A percentile compares a stretch with the other conserved stretches of the same genome.
Conservation (phyloP, 2,329 filamentous ascomycete species). For the Metarhizium sp. region DNA sequence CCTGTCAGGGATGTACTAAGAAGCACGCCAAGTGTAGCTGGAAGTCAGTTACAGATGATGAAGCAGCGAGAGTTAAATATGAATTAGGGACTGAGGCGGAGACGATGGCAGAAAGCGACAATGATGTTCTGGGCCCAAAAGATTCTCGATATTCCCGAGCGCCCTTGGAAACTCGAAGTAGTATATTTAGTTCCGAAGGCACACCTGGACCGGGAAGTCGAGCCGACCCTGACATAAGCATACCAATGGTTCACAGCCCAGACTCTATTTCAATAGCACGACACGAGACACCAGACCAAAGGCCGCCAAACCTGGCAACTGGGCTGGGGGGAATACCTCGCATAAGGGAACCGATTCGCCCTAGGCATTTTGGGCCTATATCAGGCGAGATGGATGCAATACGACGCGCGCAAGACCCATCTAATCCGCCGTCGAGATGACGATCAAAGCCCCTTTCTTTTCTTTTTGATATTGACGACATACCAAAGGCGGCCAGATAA, state of each 20-base stretch:
- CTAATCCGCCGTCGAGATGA: constrained; percentile 4
- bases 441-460: not conserved
- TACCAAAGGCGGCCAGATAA: not conserved
- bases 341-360: constrained; percentile 1
- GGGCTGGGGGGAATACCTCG: constrained; percentile 2
- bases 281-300: not conserved
- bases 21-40: constrained; percentile 86
- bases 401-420: not conserved
- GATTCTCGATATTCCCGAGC: not conserved
- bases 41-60: constrained; percentile 70
- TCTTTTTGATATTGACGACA: not conserved
- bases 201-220: constrained; percentile 6
- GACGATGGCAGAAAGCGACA: constrained; percentile 7
- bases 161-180: not conserved
- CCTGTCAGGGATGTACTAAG: constrained; percentile 79
- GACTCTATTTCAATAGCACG: constrained; percentile 4
- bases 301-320: not conserved
- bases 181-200: not conserved
- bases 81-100: constrained; percentile 15
- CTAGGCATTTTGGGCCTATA: not conserved
- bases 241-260: constrained; percentile 7
- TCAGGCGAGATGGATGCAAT: not conserved
- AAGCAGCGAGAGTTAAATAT: constrained; percentile 30
- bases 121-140: constrained; percentile 5
- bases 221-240: constrained; percentile 6